phyloP scores from a whole-genome alignment of 2,329 filamentous ascomycete species.

The Bipolaris oryzae region DNA sequence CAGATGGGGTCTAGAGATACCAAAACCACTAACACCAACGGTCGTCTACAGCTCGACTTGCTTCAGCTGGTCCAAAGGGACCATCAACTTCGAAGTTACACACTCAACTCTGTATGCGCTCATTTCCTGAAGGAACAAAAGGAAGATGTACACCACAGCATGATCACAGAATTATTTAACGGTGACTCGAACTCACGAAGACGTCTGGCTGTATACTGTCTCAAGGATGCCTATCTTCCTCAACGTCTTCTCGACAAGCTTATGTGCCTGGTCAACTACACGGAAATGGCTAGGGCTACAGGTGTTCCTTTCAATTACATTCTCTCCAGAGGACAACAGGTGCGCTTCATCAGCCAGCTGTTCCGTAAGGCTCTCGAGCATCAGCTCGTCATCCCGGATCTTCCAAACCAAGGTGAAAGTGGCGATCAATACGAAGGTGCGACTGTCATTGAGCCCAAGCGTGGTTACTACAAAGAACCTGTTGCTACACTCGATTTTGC shows the following conservation, averaged over 20 bases:
- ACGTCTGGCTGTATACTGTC: constrained; percentile 89
- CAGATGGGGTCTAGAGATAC: constrained; percentile 97
- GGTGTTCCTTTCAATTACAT: constrained; percentile 97
- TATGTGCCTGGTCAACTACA: constrained; percentile 98
- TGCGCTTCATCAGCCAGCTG: constrained; percentile 96
- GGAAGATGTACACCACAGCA: constrained; percentile 97
- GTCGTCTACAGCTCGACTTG: constrained; percentile 88
- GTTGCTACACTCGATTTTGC: constrained; percentile 98
- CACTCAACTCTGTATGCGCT: constrained; percentile 91
- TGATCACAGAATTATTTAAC: constrained; percentile 98
- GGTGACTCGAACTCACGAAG: constrained; percentile 91
- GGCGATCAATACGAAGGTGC: constrained; percentile 97
- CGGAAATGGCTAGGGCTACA: constrained; percentile 99
- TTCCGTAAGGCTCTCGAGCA: constrained; percentile 95
- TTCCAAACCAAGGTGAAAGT: constrained; percentile 66
- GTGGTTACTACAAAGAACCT: constrained; percentile 93
- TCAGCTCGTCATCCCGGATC: constrained; percentile 90
- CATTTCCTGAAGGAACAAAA: constrained; percentile 97
- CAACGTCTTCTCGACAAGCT: constrained; percentile 96
- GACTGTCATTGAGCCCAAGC: constrained; percentile 93
- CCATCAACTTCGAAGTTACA: constrained; percentile 94
- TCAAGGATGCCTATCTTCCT: constrained; percentile 96
- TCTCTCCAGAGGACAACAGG: constrained; percentile 88
- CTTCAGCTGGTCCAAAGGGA: constrained; percentile 95
- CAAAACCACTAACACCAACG: constrained; percentile 93